A percentile compares a stretch with the other conserved stretches of the same genome.
Conservation (phyloP, 805 yeast genomes). For the Hanseniaspora meyeri region DNA sequence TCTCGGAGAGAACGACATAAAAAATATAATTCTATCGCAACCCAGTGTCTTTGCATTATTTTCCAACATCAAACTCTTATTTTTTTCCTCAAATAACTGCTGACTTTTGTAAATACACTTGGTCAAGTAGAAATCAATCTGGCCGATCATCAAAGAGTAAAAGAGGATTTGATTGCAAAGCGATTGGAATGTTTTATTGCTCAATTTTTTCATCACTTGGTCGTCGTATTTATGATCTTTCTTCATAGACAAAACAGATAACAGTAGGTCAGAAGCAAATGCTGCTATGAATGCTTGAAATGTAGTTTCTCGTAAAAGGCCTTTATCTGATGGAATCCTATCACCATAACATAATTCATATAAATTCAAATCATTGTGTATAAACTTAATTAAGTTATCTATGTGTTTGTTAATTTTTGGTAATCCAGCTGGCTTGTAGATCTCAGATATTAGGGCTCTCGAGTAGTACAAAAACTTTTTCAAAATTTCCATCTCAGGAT, state of each 20-base stretch:
- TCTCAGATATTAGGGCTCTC: neutral
- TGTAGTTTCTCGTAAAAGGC: neutral
- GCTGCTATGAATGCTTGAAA: neutral
- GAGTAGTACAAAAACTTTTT: constrained; percentile 7
- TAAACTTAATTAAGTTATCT: neutral
- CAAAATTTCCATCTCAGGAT: neutral
- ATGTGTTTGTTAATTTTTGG: constrained; percentile 1
- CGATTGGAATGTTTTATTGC: neutral
- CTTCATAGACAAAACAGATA: constrained; percentile 2
- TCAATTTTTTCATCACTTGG: neutral
- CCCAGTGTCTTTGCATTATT: neutral
- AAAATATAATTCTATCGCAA: constrained; percentile 6
- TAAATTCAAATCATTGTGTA: neutral
- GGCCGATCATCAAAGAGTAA: constrained; percentile 1
- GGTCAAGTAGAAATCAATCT: neutral
- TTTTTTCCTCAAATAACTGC: neutral
- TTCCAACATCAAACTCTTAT: neutral
- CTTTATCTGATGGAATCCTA: neutral
- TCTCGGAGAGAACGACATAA: constrained; percentile 4
- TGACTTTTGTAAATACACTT: constrained; percentile 7
- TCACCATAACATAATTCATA: constrained; percentile 10
- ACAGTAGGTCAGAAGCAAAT: neutral
- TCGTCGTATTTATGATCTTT: constrained; percentile 1
- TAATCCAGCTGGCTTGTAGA: constrained; percentile 4
- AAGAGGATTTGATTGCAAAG: constrained; percentile 4